Percentiles rank a stretch among this genome's conserved stretches.
phyloP scores from a whole-genome alignment of 2,329 filamentous ascomycete genomes.

The Fusarium piperis region DNA sequence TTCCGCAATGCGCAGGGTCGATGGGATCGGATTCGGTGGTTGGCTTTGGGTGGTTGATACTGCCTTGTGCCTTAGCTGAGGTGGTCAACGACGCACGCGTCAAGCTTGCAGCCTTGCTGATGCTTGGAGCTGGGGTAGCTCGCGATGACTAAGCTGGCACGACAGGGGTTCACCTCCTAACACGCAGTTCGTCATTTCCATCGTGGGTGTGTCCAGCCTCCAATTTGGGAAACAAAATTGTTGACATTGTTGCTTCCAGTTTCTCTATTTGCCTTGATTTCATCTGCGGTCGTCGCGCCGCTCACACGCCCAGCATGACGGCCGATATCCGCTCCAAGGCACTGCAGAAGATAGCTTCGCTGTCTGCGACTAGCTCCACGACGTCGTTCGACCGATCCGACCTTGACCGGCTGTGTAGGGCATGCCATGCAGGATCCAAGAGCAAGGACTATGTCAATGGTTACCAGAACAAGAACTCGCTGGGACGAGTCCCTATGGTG shows the following conservation, averaged over 20 bases:
- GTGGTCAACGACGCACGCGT: conserved; percentile 51
- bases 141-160: conserved; percentile 52
- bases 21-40: conserved; percentile 13
- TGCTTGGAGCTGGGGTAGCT: conserved; percentile 47
- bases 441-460: conserved; percentile 60
- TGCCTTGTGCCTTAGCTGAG: conserved; percentile 43
- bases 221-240: conserved; percentile 21
- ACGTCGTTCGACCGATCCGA: conserved; percentile 70
- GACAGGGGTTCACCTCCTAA: conserved; percentile 41
- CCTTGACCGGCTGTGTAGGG: conserved; percentile 69
- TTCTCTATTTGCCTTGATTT: conserved; percentile 8
- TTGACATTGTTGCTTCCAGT: conserved; percentile 24
- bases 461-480: conserved; percentile 53
- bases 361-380: conserved; percentile 65
- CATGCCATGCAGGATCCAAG: conserved; percentile 60
- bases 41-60: conserved; percentile 23
- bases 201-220: conserved; percentile 9
- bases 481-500: conserved; percentile 71
- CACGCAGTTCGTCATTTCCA: conserved; percentile 34
- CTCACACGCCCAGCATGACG: conserved; percentile 51
- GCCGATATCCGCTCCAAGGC: conserved; percentile 70
- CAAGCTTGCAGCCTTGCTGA: conserved; percentile 63
- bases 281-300: not conserved
- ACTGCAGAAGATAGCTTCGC: conserved; percentile 71
- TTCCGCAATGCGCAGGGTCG: conserved; percentile 17